A percentile compares a stretch with the other conserved stretches of the same genome.
These are phyloP conservation scores for Fraxinus angustifolia DNA, from an alignment of 305 asterid species.

Conservation along the genomic window DNA sequence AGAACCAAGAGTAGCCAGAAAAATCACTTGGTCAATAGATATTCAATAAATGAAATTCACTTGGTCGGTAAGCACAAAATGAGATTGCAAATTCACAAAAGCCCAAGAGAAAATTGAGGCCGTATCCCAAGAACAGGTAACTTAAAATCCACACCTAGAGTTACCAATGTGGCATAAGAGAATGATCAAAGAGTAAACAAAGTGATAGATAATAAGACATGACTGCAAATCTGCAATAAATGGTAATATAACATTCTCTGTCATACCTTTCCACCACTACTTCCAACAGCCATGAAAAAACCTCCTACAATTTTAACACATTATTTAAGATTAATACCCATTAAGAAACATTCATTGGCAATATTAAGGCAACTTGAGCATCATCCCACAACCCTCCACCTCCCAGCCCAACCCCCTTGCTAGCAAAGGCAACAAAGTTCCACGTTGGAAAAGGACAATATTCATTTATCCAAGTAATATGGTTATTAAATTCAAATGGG, in stretches of 20 bases:
- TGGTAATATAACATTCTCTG: not conserved
- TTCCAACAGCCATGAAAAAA: conserved; percentile 83
- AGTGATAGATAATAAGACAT: not conserved
- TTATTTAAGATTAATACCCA: conserved; percentile 5
- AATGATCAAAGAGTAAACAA: not conserved
- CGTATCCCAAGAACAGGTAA: not conserved
- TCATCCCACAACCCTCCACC: not conserved
- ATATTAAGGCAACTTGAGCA: not conserved
- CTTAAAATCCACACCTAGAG: not conserved
- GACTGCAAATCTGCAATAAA: conserved; percentile 2
- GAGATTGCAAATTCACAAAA: not conserved
- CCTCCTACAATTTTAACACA: conserved; percentile 52
- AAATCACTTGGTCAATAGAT: not conserved
- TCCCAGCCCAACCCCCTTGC: not conserved
- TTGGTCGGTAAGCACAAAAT: not conserved
- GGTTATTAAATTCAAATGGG: not conserved
- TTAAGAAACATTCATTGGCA: not conserved
- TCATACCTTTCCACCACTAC: conserved; percentile 83
- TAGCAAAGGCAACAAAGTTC: not conserved
- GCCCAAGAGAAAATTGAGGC: not conserved
- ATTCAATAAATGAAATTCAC: not conserved
- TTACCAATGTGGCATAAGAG: not conserved
- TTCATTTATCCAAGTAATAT: not conserved
- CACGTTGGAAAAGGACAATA: not conserved
- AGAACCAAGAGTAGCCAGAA: not conserved